A percentile compares a stretch with the other conserved stretches of the same genome.
These are phyloP conservation scores for Brassica hybrid DNA, from an alignment of 441 rosid species.

Conservation along the genomic window DNA sequence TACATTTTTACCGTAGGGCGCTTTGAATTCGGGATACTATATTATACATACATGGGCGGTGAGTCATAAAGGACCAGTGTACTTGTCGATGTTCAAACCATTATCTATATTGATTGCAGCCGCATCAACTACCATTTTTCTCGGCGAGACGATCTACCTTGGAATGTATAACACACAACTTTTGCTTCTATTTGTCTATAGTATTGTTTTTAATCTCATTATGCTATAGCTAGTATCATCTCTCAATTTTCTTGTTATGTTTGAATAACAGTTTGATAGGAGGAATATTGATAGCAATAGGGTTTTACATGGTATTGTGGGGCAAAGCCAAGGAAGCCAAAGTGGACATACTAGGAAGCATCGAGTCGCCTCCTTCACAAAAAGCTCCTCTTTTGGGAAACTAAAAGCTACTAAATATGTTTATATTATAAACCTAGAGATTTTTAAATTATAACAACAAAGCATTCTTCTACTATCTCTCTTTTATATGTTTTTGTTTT, in stretches of 20 bases:
- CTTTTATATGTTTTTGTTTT: neutral
- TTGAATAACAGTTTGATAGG: slow-evolving; percentile 58
- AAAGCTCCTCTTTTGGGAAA: slow-evolving; percentile 30
- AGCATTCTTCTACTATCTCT: neutral
- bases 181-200: neutral
- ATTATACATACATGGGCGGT: slow-evolving; percentile 54
- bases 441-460: neutral
- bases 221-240: neutral
- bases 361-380: slow-evolving; percentile 30
- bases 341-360: slow-evolving; percentile 5
- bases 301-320: slow-evolving; percentile 84
- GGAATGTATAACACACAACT: slow-evolving; percentile 51
- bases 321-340: slow-evolving; percentile 59
- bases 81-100: slow-evolving; percentile 56
- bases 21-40: slow-evolving; percentile 34
- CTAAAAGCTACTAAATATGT: neutral
- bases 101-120: slow-evolving; percentile 55
- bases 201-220: neutral
- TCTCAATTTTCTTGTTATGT: neutral
- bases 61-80: slow-evolving; percentile 55
- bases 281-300: slow-evolving; percentile 66
- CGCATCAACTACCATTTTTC: slow-evolving; percentile 47
- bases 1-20: slow-evolving; percentile 41
- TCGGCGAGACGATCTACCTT: slow-evolving; percentile 56
- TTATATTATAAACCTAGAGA: neutral